A percentile compares a stretch with the other conserved stretches of the same genome.
phyloP scores from a whole-genome alignment of 768 basidiomycete species.

The Gymnopilus dilepis region DNA sequence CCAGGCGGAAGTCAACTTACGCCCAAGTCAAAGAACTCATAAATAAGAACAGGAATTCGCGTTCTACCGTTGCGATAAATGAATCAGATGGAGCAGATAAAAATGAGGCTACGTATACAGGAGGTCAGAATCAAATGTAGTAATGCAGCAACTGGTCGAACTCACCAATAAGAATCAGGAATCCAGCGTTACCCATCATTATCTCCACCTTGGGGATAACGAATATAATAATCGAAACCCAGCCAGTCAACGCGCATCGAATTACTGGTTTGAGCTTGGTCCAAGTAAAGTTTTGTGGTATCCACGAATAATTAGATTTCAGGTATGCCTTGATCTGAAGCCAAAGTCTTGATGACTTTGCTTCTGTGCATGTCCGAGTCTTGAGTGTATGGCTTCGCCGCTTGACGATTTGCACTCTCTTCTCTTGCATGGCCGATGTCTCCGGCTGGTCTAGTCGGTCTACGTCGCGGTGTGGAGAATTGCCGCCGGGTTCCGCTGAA shows the following conservation, averaged over 20 bases:
- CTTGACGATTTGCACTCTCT: no score
- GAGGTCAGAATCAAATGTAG: not conserved
- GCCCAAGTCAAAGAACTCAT: conserved; percentile 62
- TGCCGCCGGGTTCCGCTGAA: no score
- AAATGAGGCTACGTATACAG: conserved; percentile 62
- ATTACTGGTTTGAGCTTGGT: conserved; percentile 66
- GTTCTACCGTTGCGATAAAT: conserved; percentile 70
- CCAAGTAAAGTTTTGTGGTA: conserved; percentile 60
- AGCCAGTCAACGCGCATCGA: conserved; percentile 65
- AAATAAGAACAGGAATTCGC: conserved; percentile 58
- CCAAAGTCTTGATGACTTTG: not conserved
- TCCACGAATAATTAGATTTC: conserved; percentile 46
- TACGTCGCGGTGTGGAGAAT: no score
- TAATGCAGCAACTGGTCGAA: not conserved
- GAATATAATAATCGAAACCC: conserved; percentile 64
- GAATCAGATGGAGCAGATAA: conserved; percentile 72
- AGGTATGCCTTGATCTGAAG: not conserved
- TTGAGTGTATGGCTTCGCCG: no score
- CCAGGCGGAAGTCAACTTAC: conserved; percentile 42
- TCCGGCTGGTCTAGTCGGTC: no score
- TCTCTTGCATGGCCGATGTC: no score
- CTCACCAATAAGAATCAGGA: conserved; percentile 66
- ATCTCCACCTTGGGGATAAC: conserved; percentile 54
- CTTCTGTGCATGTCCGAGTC: no score
- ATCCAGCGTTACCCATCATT: conserved; percentile 67